Conservation (phyloP, 2,329 filamentous ascomycete genomes). For the Aspergillus pseudoterreus region DNA sequence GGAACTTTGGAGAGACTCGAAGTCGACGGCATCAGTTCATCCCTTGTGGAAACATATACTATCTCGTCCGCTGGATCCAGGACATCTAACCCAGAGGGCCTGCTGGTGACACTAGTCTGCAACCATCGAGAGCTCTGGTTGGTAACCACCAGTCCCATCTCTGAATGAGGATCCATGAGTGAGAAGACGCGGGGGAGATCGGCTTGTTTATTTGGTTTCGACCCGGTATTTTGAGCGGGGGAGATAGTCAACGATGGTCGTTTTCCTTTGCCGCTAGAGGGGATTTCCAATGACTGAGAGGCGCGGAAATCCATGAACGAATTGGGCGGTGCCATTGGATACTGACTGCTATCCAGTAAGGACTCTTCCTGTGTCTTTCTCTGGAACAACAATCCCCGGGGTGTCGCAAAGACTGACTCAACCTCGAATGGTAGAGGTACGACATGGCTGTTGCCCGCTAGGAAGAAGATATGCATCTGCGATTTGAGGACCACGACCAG, state of each 20-base stretch:
- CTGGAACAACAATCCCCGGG: constrained; percentile 80
- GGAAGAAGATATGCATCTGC: constrained; percentile 89
- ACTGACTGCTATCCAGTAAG: constrained; percentile 5
- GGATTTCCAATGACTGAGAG: constrained; percentile 32
- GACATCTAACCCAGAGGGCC: constrained; percentile 47
- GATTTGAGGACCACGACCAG: constrained; percentile 88
- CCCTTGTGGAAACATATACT: constrained; percentile 70
- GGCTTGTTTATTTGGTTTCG: constrained; percentile 55
- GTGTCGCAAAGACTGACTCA: constrained; percentile 77
- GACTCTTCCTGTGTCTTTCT: constrained; percentile 58
- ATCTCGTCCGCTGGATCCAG: constrained; percentile 78
- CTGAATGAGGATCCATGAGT: constrained; percentile 78
- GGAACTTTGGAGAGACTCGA: constrained; percentile 42
- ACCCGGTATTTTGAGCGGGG: constrained; percentile 52
- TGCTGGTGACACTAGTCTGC: constrained; percentile 23
- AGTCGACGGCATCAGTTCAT: constrained; percentile 38
- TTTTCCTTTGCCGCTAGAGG: constrained; percentile 31
- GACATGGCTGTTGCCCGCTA: constrained; percentile 81
- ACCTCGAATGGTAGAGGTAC: constrained; percentile 94
- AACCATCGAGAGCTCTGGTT: constrained; percentile 34
- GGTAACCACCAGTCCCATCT: constrained; percentile 77
- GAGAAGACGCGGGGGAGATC: constrained; percentile 66
- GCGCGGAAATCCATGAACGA: constrained; percentile 57
- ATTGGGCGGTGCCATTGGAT: constrained; percentile 65
- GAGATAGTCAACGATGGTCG: constrained; percentile 48